Evolutionary conservation across 2,329 filamentous ascomycete genomes (phyloP).

Genomic region (Epichloe sylvatica): DNA sequence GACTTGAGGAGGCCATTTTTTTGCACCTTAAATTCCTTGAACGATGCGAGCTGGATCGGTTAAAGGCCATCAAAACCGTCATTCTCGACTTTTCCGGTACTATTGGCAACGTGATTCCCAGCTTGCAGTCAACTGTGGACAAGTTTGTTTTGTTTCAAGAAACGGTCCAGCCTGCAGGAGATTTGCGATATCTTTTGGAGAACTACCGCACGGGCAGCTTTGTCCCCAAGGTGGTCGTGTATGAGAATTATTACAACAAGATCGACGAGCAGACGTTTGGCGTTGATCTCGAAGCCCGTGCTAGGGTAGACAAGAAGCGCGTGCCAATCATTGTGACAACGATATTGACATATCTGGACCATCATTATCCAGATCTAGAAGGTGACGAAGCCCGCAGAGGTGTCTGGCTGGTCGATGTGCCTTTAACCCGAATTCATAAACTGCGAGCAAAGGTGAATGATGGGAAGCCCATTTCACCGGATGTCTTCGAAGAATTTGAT

Average conservation of each 20-base stretch:
- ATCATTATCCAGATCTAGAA: slow-evolving; percentile 93
- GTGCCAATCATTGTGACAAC: slow-evolving; percentile 87
- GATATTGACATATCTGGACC: slow-evolving; percentile 86
- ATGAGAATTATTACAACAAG: slow-evolving; percentile 98
- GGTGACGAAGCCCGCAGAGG: slow-evolving; percentile 83
- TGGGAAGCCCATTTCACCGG: slow-evolving; percentile 62
- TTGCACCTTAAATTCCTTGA: slow-evolving; percentile 91
- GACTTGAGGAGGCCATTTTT: slow-evolving; percentile 89
- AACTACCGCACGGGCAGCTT: slow-evolving; percentile 94
- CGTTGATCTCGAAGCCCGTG: slow-evolving; percentile 90
- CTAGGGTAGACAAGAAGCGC: slow-evolving; percentile 85
- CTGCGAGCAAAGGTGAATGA: slow-evolving; percentile 75
- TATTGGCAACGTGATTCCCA: slow-evolving; percentile 95
- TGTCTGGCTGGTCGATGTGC: slow-evolving; percentile 91
- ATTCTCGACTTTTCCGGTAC: slow-evolving; percentile 94
- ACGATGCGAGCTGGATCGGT: slow-evolving; percentile 85
- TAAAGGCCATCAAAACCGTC: slow-evolving; percentile 97
- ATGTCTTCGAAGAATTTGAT: slow-evolving; percentile 75
- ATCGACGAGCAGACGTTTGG: slow-evolving; percentile 97
- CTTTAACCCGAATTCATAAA: slow-evolving; percentile 70
- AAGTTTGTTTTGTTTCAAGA: slow-evolving; percentile 99
- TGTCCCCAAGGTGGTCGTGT: slow-evolving; percentile 76
- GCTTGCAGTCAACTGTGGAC: slow-evolving; percentile 87
- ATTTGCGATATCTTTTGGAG: slow-evolving; percentile 86
- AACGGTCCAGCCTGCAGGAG: slow-evolving; percentile 84